These are phyloP conservation scores for Pelargonium fulgidum DNA, from an alignment of 441 rosid species.

Conservation along the genomic window DNA sequence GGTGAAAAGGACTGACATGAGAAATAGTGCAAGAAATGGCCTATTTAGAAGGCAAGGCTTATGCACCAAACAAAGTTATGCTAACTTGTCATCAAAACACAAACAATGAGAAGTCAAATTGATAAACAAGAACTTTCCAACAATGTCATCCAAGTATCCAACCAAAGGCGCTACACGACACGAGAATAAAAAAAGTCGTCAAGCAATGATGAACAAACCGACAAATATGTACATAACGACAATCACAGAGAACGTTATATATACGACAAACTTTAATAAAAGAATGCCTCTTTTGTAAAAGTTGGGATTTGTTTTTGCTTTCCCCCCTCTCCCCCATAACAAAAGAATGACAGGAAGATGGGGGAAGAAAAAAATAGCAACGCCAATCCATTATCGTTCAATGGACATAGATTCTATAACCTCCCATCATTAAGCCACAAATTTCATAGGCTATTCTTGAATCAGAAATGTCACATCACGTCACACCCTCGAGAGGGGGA, in stretches of 20 bases:
- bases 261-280: not conserved
- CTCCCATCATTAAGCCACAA: not conserved
- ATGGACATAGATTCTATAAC: not conserved
- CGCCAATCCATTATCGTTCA: not conserved
- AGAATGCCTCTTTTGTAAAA: not conserved
- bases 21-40: not conserved
- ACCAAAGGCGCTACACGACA: not conserved
- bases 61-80: not conserved
- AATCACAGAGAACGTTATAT: not conserved
- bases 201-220: conserved; percentile 11
- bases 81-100: not conserved
- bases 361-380: not conserved
- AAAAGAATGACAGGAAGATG: not conserved
- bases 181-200: not conserved
- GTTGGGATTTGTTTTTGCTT: no score
- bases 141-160: not conserved
- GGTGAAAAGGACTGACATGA: not conserved
- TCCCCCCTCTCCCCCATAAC: not conserved
- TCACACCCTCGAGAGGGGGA: not conserved
- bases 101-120: not conserved
- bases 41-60: not conserved
- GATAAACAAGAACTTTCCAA: not conserved
- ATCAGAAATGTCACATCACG: not conserved
- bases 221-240: conserved; percentile 14
- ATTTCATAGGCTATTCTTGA: not conserved